A percentile compares a stretch with the other conserved stretches of the same genome.
phyloP scores from a whole-genome alignment of 202 grass and related monocot genomes.

The Hordeum pubiflorum region DNA sequence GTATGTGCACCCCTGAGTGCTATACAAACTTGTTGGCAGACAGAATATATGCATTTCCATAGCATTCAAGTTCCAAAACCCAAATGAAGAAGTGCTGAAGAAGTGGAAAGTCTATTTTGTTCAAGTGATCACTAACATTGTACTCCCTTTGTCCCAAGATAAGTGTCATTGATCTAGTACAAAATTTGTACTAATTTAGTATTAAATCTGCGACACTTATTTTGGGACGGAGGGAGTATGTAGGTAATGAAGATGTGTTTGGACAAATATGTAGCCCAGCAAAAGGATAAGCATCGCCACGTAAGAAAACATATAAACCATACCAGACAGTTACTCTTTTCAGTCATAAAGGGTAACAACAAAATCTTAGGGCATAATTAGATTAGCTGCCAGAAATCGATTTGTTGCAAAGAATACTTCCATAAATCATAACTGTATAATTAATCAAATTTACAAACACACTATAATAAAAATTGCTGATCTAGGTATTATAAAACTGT shows the following conservation, averaged over 20 bases:
- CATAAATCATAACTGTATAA: background rate
- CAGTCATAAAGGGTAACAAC: background rate
- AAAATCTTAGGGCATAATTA: background rate
- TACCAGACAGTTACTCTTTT: slow-evolving; percentile 2
- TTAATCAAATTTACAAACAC: slow-evolving; percentile 4
- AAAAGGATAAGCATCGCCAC: slow-evolving; percentile 1
- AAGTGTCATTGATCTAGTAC: too few relatives aligned
- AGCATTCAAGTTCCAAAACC: slow-evolving; percentile 14
- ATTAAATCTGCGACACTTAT: too few relatives aligned
- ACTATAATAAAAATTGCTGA: background rate
- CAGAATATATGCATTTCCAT: background rate
- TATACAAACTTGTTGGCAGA: background rate
- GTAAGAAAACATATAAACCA: background rate
- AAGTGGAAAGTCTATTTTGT: background rate
- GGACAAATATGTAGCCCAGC: background rate
- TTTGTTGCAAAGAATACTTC: background rate
- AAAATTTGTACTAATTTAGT: too few relatives aligned
- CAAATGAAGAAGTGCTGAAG: background rate
- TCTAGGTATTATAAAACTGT: background rate
- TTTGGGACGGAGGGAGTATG: background rate
- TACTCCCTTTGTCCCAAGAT: too few relatives aligned
- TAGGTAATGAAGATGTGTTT: background rate
- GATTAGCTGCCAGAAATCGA: background rate
- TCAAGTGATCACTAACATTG: slow-evolving; percentile 11
- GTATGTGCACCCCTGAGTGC: background rate